Evolutionary conservation across 805 yeast species (phyloP).

Genomic region (Kuraishia ogatae): DNA sequence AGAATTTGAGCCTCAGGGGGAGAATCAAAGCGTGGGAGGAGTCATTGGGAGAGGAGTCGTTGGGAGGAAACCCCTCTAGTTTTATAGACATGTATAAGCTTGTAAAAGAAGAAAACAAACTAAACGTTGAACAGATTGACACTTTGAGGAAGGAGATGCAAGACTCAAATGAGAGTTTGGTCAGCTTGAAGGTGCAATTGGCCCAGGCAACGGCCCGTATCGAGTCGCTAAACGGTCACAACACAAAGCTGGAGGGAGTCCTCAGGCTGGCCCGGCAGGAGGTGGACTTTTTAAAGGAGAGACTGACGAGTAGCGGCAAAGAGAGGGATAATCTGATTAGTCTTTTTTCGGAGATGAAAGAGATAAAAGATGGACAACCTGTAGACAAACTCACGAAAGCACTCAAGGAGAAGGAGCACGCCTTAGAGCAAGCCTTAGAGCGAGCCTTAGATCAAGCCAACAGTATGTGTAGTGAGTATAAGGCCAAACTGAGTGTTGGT

Average conservation of each 20-base stretch:
- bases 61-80: not conserved
- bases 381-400: no score
- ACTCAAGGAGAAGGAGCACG: not conserved
- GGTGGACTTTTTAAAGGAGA: conserved; percentile 11
- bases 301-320: conserved; percentile 5
- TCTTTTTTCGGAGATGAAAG: not conserved
- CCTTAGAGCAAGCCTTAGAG: not conserved
- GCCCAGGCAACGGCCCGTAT: not conserved
- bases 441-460: not conserved
- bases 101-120: conserved; percentile 8
- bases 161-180: not conserved
- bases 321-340: not conserved
- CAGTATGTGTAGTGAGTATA: not conserved
- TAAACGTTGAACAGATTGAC: not conserved
- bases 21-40: conserved; percentile 42
- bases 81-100: conserved; percentile 4
- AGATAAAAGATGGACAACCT: not conserved
- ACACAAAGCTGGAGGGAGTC: conserved; percentile 4
- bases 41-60: conserved; percentile 21
- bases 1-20: conserved; percentile 36
- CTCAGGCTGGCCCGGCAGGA: conserved; percentile 11
- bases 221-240: not conserved
- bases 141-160: not conserved
- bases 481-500: not conserved
- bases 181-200: not conserved